Evolutionary conservation across 345 rosid genomes (phyloP).

Genomic region (Microcos paniculata): DNA sequence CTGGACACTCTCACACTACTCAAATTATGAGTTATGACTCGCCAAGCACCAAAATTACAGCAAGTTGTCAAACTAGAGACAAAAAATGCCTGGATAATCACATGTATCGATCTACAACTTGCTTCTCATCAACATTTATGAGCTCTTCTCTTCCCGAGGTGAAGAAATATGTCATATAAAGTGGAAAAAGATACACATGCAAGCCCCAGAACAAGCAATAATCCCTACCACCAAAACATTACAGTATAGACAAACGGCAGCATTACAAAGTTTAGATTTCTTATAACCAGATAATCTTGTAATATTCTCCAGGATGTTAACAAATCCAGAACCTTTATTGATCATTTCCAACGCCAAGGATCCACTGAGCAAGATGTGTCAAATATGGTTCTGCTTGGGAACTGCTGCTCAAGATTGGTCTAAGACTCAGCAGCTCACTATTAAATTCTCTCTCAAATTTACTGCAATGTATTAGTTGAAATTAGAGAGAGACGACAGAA

Average conservation of each 20-base stretch:
- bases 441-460: conserved; percentile 85
- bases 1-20: too few relatives aligned
- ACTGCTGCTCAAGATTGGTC: conserved; percentile 73
- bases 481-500: conserved; percentile 2
- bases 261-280: not conserved
- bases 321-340: conserved; percentile 18
- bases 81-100: too few relatives aligned
- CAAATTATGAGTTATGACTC: too few relatives aligned
- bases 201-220: not conserved
- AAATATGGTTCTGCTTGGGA: conserved; percentile 93
- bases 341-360: conserved; percentile 73
- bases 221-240: not conserved
- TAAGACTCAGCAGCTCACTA: conserved; percentile 80
- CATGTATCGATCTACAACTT: too few relatives aligned
- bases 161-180: too few relatives aligned
- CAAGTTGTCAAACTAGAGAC: too few relatives aligned
- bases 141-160: too few relatives aligned
- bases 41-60: too few relatives aligned
- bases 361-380: conserved; percentile 95
- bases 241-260: not conserved
- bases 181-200: not conserved
- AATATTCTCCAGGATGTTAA: not conserved
- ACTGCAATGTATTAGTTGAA: conserved; percentile 36
- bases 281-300: not conserved
- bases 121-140: too few relatives aligned